Evolutionary conservation across 352 stramenopile species (phyloP).

Genomic region (Achlya hypogyna): DNA sequence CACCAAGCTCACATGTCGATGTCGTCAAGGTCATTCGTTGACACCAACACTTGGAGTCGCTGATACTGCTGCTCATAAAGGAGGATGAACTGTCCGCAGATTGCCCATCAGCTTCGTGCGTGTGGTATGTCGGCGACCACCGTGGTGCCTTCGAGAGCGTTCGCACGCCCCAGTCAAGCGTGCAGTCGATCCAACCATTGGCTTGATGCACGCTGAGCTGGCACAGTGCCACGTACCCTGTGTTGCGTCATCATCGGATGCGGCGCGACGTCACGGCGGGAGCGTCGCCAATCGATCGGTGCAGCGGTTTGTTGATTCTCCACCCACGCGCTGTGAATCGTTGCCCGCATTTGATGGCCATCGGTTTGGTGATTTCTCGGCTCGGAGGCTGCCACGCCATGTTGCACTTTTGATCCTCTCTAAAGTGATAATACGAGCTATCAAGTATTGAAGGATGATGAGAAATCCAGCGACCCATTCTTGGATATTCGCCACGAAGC

Average conservation of each 20-base stretch:
- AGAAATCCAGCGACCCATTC: background rate
- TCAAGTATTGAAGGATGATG: background rate
- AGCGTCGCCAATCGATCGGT: background rate
- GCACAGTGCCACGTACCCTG: background rate
- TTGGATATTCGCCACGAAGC: background rate
- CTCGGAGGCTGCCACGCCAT: background rate
- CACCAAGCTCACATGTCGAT: too few relatives aligned
- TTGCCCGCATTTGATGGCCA: too few relatives aligned
- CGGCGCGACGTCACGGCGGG: background rate
- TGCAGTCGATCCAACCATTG: too few relatives aligned
- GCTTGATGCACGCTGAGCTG: background rate
- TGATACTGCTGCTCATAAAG: too few relatives aligned
- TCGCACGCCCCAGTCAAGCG: too few relatives aligned
- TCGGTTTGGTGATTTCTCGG: too few relatives aligned
- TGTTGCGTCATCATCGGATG: background rate
- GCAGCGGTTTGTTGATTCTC: background rate
- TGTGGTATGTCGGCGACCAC: too few relatives aligned
- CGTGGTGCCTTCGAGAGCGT: too few relatives aligned
- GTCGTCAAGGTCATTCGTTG: too few relatives aligned
- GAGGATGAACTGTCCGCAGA: too few relatives aligned
- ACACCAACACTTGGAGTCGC: too few relatives aligned
- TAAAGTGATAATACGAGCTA: background rate
- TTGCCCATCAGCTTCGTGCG: too few relatives aligned
- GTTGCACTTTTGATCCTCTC: background rate
- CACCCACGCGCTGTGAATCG: background rate